Evolutionary conservation across 2,329 filamentous ascomycete species (phyloP).

Genomic region (Ophiostoma novo-ulmi): DNA sequence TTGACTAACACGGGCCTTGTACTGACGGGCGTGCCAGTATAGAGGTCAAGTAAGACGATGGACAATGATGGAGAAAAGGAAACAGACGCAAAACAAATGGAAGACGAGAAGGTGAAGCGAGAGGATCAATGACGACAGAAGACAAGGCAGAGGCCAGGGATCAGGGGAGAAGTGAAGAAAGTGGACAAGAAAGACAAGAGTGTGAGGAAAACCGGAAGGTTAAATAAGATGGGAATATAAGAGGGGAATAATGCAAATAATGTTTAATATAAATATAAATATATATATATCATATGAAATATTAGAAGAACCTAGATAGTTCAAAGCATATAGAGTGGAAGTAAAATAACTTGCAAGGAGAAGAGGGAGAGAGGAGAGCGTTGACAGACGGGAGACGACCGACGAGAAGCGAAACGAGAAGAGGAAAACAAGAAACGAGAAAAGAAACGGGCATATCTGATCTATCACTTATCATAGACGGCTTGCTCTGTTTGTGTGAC

Average conservation of each 20-base stretch:
- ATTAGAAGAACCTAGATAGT: neutral
- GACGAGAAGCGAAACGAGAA: neutral
- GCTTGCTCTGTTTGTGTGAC: slow-evolving; percentile 10
- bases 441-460: slow-evolving; percentile 8
- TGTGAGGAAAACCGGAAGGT: neutral
- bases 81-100: neutral
- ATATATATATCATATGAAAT: neutral
- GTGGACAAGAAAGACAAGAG: neutral
- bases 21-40: neutral
- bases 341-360: neutral
- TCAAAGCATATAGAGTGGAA: neutral
- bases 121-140: neutral
- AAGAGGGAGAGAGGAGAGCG: neutral
- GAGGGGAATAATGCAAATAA: neutral
- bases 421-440: neutral
- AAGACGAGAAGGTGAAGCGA: neutral
- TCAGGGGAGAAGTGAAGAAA: slow-evolving; percentile 9
- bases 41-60: neutral
- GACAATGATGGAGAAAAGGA: neutral
- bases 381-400: neutral
- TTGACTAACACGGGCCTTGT: neutral
- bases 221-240: neutral
- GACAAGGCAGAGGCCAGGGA: neutral
- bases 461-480: slow-evolving; percentile 11
- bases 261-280: neutral